Conservation (phyloP, 2,329 filamentous ascomycete species). For the Didymella sp. region DNA sequence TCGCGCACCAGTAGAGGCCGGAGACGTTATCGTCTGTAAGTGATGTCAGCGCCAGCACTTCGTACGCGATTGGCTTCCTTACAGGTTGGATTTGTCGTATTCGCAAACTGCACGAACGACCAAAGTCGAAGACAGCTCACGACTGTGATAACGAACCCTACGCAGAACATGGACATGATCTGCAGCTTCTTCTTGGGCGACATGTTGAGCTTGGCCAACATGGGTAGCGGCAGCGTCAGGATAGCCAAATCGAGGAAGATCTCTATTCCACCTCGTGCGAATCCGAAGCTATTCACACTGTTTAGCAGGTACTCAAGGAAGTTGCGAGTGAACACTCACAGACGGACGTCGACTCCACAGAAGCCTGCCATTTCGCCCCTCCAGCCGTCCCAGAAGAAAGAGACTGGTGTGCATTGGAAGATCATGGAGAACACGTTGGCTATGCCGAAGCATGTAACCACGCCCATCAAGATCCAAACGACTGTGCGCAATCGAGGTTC, state of each 20-base stretch:
- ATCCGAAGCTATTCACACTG: slow-evolving; percentile 36
- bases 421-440: slow-evolving; percentile 39
- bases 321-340: not conserved
- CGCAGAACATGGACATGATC: slow-evolving; percentile 40
- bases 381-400: slow-evolving; percentile 53
- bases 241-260: slow-evolving; percentile 38
- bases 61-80: slow-evolving; percentile 2
- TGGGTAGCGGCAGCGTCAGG: slow-evolving; percentile 32
- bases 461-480: slow-evolving; percentile 31
- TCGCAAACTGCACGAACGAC: slow-evolving; percentile 30
- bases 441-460: slow-evolving; percentile 36
- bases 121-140: slow-evolving; percentile 34
- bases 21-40: slow-evolving; percentile 34
- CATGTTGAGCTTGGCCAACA: slow-evolving; percentile 34
- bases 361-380: slow-evolving; percentile 43
- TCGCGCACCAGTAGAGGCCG: slow-evolving; percentile 37
- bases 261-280: slow-evolving; percentile 42
- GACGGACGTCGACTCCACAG: slow-evolving; percentile 48
- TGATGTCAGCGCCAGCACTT: not conserved
- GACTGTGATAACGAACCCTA: slow-evolving; percentile 36
- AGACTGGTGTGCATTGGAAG: slow-evolving; percentile 49
- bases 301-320: not conserved
- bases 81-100: slow-evolving; percentile 35
- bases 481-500: slow-evolving; percentile 23
- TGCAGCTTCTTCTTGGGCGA: slow-evolving; percentile 36